Percentiles rank a stretch among this genome's conserved stretches.
Evolutionary conservation across 352 stramenopile genomes (phyloP).

Genomic region (Thalassiosira sp.): DNA sequence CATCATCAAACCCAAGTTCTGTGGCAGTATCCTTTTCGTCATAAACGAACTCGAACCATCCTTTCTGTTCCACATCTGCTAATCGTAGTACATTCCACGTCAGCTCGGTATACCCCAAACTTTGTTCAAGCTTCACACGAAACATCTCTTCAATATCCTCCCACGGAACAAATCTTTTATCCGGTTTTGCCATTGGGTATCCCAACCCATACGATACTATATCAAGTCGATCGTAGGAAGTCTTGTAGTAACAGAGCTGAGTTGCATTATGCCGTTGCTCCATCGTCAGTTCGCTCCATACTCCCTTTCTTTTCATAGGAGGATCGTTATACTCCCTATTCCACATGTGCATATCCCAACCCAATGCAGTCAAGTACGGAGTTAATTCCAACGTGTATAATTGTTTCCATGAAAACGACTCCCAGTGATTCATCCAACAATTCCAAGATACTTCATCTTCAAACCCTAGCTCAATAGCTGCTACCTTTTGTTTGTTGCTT

Average conservation of each 20-base stretch:
- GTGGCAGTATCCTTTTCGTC: constrained; percentile 5
- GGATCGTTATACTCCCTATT: constrained; percentile 2
- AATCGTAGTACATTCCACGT: constrained; percentile 20
- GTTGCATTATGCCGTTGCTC: neutral
- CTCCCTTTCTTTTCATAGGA: neutral
- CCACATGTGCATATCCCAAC: constrained; percentile 4
- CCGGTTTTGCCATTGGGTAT: constrained; percentile 5
- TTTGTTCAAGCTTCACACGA: neutral
- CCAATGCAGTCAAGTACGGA: constrained; percentile 1
- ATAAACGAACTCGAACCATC: constrained; percentile 3
- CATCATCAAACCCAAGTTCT: constrained; percentile 4
- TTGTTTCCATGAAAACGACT: constrained; percentile 16
- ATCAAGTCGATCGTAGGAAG: constrained; percentile 17
- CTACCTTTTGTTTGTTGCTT: constrained; percentile 6
- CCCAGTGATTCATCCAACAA: constrained; percentile 24
- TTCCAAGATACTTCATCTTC: constrained; percentile 12
- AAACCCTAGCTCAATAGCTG: neutral
- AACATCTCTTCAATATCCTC: neutral
- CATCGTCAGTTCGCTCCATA: neutral
- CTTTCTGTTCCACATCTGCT: constrained; percentile 13
- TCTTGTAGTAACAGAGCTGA: constrained; percentile 12
- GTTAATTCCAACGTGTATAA: constrained; percentile 9
- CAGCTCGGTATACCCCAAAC: constrained; percentile 12
- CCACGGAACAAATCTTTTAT: constrained; percentile 2
- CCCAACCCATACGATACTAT: neutral